Evolutionary conservation across 371 early-diverging fungal species (phyloP), one percentile per base, ranked within the genome.

Genomic region (Dichotomocladium elegans): DNA sequence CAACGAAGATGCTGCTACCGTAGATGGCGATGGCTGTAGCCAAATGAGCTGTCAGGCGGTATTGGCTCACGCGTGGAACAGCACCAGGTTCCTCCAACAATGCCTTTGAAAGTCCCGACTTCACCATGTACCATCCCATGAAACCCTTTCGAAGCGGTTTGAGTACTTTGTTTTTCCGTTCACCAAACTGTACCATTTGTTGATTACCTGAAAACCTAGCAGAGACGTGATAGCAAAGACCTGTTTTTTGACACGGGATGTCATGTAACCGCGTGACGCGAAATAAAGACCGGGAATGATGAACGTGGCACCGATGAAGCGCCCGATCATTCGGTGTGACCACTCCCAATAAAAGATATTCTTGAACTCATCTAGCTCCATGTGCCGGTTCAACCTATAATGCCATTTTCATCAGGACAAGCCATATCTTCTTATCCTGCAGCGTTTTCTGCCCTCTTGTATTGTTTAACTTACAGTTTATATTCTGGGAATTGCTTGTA

Each of bases 61-160:
- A 95, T 65, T 93, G 97, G 53, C 90, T 90, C 28, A 98, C 98
- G 26, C 97, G 86, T 4, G 97, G 95, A 0, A 90, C 85, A 6
- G 89, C 90, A 35, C 90, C 87, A 26, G 89, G 85, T 10, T 81
- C 83, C 55, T 89, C 79, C 68, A 91, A 74, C 28, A 93, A 65
- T 47, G 92, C 89, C 41, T 89, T 76, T 17, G 86, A 84, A 10
- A 98, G 74, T 11, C 98, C 98, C 35, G 89, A 89, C 46, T 91
- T 87, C 22, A 98, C 98, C 98, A 98, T 98, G 68, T 91, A 95
- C 98, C 98, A 98, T 47, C 98, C 98, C 64, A 98, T 82, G 12
- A 86, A 82, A 33, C 98, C 98, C 82, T 90, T 55, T 25, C 22
- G 11, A 6, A 5, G 25, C 28, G 24, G n/a, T 24, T 37, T 19